Percentiles rank a stretch among this genome's conserved stretches.
phyloP scores from a whole-genome alignment of 768 basidiomycete species.

The Agaricus blazei region DNA sequence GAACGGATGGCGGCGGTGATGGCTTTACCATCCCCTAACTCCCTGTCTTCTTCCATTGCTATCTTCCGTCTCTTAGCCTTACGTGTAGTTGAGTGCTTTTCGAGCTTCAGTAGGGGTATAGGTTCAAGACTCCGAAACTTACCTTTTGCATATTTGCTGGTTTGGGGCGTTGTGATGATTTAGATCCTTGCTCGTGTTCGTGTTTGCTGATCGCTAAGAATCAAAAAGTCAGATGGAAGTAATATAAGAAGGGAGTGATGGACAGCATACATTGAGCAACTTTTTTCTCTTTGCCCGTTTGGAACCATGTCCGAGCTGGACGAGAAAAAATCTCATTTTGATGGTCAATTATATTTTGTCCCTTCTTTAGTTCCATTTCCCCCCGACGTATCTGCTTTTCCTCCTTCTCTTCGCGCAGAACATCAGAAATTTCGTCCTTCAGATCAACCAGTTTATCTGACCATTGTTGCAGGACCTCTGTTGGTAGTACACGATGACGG shows the following conservation, averaged over 20 bases:
- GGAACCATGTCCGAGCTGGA: conserved; percentile 99
- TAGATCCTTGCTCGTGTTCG: conserved; percentile 46
- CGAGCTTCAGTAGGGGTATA: conserved; percentile 58
- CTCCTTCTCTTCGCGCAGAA: conserved; percentile 90
- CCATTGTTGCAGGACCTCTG: conserved; percentile 71
- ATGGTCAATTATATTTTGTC: conserved; percentile 93
- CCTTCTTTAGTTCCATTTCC: conserved; percentile 95
- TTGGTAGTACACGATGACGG: conserved; percentile 81
- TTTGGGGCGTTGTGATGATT: conserved; percentile 35
- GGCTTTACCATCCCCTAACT: conserved; percentile 45
- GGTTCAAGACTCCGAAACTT: conserved; percentile 9
- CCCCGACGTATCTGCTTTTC: conserved; percentile 88
- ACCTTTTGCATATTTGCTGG: conserved; percentile 37
- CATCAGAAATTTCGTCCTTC: conserved; percentile 71
- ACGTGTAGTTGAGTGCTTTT: conserved; percentile 81
- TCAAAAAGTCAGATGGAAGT: background rate
- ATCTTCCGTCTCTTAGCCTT: conserved; percentile 85
- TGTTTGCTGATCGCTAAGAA: conserved; percentile 67
- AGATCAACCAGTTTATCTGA: conserved; percentile 60
- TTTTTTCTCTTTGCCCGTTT: conserved; percentile 76
- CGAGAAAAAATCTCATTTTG: conserved; percentile 88
- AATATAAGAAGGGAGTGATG: background rate
- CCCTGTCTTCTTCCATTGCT: conserved; percentile 75
- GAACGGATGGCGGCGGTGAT: conserved; percentile 76
- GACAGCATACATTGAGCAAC: conserved; percentile 61